These are phyloP conservation scores for Capillidium heterosporum DNA, from an alignment of 371 early-diverging fungal species.

Conservation along the genomic window DNA sequence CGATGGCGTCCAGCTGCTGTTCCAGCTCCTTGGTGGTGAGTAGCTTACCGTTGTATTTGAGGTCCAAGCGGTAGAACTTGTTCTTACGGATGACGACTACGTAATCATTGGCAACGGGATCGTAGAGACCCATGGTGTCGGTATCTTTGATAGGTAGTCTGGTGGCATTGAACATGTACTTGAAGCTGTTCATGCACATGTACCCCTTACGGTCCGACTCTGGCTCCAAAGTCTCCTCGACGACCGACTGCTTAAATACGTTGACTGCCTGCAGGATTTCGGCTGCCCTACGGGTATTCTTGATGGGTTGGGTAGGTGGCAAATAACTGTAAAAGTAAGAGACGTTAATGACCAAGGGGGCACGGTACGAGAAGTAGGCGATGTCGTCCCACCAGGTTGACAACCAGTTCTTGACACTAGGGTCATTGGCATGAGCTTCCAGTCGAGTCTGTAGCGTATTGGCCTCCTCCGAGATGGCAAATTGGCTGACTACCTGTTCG, in stretches of 20 bases:
- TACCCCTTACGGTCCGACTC: constrained; percentile 63
- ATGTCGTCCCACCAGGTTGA: constrained; percentile 92
- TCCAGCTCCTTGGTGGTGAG: constrained; percentile 72
- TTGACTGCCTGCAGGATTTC: constrained; percentile 70
- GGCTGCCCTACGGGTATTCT: constrained; percentile 50
- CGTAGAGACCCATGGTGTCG: constrained; percentile 54
- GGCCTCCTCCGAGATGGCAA: constrained; percentile 55
- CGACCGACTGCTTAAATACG: constrained; percentile 66
- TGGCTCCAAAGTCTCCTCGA: constrained; percentile 60
- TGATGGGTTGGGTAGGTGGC: constrained; percentile 25
- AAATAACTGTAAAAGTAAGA: constrained; percentile 71
- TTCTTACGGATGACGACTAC: constrained; percentile 77
- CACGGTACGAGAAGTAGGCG: constrained; percentile 88
- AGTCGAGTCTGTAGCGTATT: constrained; percentile 77
- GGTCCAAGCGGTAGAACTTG: constrained; percentile 67
- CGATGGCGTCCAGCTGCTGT: constrained; percentile 26
- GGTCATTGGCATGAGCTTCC: constrained; percentile 39
- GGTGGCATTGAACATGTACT: constrained; percentile 90
- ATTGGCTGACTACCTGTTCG: constrained; percentile 49
- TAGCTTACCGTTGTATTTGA: constrained; percentile 45
- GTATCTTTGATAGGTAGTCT: constrained; percentile 74
- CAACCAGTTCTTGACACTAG: constrained; percentile 65
- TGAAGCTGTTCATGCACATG: constrained; percentile 80
- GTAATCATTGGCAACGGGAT: constrained; percentile 59
- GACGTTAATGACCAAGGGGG: constrained; percentile 79